These are phyloP conservation scores for Aureobasidium sp. DNA, from an alignment of 2,329 filamentous ascomycete genomes.

Conservation along the genomic window DNA sequence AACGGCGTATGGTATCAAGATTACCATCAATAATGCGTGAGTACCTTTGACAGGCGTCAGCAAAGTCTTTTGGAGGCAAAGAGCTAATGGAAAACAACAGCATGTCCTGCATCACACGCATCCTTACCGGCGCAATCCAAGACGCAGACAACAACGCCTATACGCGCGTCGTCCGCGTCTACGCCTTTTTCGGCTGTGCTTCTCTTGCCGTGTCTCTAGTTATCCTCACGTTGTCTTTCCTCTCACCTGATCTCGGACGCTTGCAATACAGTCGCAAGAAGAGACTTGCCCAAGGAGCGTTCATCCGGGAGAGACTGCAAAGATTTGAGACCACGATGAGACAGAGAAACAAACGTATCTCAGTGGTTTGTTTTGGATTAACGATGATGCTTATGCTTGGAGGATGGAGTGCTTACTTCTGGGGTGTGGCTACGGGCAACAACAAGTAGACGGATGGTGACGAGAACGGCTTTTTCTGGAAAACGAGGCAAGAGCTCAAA, in stretches of 20 bases:
- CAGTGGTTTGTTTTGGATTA: conserved; percentile 34
- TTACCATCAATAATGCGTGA: conserved; percentile 51
- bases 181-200: conserved; percentile 43
- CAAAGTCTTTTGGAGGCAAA: background rate
- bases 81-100: conserved; percentile 20
- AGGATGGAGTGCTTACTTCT: conserved; percentile 50
- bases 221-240: conserved; percentile 32
- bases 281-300: conserved; percentile 36
- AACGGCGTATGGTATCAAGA: conserved; percentile 50
- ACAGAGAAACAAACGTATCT: conserved; percentile 31
- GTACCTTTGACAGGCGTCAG: conserved; percentile 6
- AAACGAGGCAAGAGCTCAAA: too few species aligned
- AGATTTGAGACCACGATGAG: conserved; percentile 31
- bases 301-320: conserved; percentile 36
- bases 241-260: conserved; percentile 36
- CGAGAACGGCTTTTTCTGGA: too few species aligned
- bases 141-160: conserved; percentile 50
- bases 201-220: conserved; percentile 38
- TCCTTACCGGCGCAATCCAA: conserved; percentile 50
- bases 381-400: conserved; percentile 43
- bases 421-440: conserved; percentile 49
- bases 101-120: conserved; percentile 52
- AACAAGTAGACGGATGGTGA: conserved; percentile 20
- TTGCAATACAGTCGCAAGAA: conserved; percentile 52
- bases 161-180: conserved; percentile 46